A percentile compares a stretch with the other conserved stretches of the same genome.
Conservation (phyloP, 1,284 basidiomycete species). For the Trametes sp. region DNA sequence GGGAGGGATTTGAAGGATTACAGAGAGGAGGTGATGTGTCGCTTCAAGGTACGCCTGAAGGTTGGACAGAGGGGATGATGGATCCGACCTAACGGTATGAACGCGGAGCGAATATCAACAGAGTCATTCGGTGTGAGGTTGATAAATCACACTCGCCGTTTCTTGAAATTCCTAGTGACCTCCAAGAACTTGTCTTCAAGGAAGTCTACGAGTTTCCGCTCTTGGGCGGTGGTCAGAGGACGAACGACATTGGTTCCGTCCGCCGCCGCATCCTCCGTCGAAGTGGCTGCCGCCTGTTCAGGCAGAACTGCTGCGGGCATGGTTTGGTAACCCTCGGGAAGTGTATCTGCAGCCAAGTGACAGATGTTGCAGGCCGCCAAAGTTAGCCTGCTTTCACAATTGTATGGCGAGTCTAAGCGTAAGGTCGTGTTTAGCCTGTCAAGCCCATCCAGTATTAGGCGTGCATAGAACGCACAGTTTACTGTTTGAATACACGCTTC, state of each 20-base stretch:
- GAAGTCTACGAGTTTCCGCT: constrained; percentile 66
- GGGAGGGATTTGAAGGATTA: constrained; percentile 77
- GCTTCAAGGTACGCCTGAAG: constrained; percentile 64
- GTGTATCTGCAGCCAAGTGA: too few species aligned
- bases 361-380: too few species aligned
- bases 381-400: too few species aligned
- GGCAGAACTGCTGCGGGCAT: background rate
- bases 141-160: constrained; percentile 60
- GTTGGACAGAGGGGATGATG: constrained; percentile 60
- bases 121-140: background rate
- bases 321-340: too few species aligned
- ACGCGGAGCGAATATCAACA: background rate
- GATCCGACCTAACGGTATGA: constrained; percentile 55
- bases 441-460: too few species aligned
- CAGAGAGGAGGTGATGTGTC: constrained; percentile 58
- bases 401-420: too few species aligned
- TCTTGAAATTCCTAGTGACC: constrained; percentile 71
- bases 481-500: too few species aligned
- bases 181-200: constrained; percentile 70
- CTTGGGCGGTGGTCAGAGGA: constrained; percentile 49
- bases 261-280: background rate
- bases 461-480: too few species aligned
- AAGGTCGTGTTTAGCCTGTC: too few species aligned
- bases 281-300: background rate
- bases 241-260: background rate